phyloP scores from a whole-genome alignment of 2,329 filamentous ascomycete genomes.

The Gliomastix tumulicola region DNA sequence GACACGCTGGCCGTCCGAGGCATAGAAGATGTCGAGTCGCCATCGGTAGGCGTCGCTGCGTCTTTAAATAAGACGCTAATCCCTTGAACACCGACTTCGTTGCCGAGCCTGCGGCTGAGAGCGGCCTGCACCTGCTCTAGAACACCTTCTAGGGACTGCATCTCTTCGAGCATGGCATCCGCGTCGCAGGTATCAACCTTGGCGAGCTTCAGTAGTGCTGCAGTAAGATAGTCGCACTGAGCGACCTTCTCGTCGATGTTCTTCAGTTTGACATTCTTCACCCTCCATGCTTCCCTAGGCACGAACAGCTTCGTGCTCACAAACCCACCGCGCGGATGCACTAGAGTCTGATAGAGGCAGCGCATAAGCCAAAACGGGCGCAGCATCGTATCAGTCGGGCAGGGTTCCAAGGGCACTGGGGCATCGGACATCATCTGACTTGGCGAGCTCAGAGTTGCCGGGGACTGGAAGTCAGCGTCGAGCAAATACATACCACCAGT shows the following conservation, averaged over 20 bases:
- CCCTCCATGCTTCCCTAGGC: constrained; percentile 86
- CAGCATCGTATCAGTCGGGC: constrained; percentile 81
- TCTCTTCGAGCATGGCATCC: constrained; percentile 86
- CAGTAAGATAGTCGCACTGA: constrained; percentile 85
- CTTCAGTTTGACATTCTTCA: constrained; percentile 89
- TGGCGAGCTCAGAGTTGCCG: constrained; percentile 55
- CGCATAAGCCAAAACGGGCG: constrained; percentile 98
- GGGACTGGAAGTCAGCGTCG: constrained; percentile 73
- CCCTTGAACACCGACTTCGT: constrained; percentile 79
- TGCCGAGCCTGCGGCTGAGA: constrained; percentile 80
- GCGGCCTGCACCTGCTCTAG: constrained; percentile 77
- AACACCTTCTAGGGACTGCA: constrained; percentile 80
- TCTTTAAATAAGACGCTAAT: constrained; percentile 71
- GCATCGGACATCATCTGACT: constrained; percentile 55
- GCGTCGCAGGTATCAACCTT: constrained; percentile 85
- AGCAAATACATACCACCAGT: constrained; percentile 73
- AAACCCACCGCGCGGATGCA: constrained; percentile 87
- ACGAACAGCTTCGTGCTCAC: constrained; percentile 88
- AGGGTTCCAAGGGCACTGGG: constrained; percentile 79
- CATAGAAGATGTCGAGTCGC: constrained; percentile 29
- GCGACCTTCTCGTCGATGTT: constrained; percentile 89
- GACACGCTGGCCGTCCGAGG: constrained; percentile 54
- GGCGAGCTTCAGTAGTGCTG: constrained; percentile 75
- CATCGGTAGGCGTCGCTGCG: constrained; percentile 42
- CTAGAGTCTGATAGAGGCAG: constrained; percentile 84